Evolutionary conservation across 192 early-diverging fungal genomes (phyloP).

Genomic region (Bifiguratus adelaidae): DNA sequence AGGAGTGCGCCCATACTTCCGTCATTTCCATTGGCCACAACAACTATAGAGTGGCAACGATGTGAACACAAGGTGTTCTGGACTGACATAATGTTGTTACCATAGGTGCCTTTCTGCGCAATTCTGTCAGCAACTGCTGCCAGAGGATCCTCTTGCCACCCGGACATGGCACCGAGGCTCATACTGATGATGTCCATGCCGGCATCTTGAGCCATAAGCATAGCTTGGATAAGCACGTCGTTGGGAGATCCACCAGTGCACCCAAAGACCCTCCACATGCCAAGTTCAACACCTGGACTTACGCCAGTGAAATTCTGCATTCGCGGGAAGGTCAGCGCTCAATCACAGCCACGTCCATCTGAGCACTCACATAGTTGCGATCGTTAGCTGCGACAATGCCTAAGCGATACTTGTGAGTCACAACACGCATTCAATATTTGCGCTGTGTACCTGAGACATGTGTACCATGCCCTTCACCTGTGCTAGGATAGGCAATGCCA

Average conservation of each 20-base stretch:
- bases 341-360: neutral
- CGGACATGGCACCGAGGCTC: conserved; percentile 60
- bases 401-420: no score
- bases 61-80: no score
- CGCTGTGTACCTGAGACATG: conserved; percentile 59
- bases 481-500: conserved; percentile 5
- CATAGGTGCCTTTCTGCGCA: conserved; percentile 19
- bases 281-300: conserved; percentile 57
- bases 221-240: conserved; percentile 68
- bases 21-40: conserved; percentile 55
- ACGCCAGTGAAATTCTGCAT: conserved; percentile 44
- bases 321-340: neutral
- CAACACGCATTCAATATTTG: no score
- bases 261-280: conserved; percentile 75
- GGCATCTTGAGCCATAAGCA: conserved; percentile 49
- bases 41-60: conserved; percentile 14
- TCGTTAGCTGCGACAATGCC: no score
- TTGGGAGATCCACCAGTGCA: conserved; percentile 56
- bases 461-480: conserved; percentile 47
- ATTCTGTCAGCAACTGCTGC: conserved; percentile 45
- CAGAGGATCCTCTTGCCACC: conserved; percentile 48
- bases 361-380: conserved; percentile 14
- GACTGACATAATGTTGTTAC: conserved; percentile 8
- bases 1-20: conserved; percentile 54
- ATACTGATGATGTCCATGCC: conserved; percentile 78